A percentile compares a stretch with the other conserved stretches of the same genome.
Evolutionary conservation across 2,329 filamentous ascomycete species (phyloP).

Genomic region (Didymella arachidicola): DNA sequence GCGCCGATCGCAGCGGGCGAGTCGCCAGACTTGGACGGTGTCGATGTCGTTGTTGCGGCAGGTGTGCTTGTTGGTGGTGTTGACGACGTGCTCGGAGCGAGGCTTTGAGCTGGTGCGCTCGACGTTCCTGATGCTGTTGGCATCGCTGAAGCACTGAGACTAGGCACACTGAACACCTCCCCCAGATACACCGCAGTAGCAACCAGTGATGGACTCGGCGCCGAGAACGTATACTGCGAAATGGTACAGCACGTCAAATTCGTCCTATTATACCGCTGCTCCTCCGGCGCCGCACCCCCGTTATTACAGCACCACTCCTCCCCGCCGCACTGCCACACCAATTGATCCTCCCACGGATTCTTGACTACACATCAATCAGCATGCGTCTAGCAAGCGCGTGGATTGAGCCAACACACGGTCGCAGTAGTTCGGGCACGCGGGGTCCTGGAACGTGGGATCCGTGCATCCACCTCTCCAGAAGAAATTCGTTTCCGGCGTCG

Average conservation of each 20-base stretch:
- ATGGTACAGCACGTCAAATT: not conserved
- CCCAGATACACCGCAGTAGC: not conserved
- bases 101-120: not conserved
- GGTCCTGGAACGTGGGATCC: not conserved
- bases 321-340: not conserved
- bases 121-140: not conserved
- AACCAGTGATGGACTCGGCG: not conserved
- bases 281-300: not conserved
- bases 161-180: not conserved
- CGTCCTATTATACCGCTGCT: not conserved
- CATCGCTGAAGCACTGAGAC: not conserved
- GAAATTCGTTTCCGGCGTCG: not conserved
- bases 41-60: not conserved
- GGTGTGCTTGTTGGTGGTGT: not conserved
- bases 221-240: not conserved
- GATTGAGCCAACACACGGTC: not conserved
- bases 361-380: not conserved
- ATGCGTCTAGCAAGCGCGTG: too few species aligned
- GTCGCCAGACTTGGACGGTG: not conserved
- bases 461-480: not conserved
- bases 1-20: not conserved
- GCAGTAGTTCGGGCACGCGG: not conserved
- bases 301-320: not conserved
- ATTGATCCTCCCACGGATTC: not conserved
- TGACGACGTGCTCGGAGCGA: not conserved